phyloP scores from a whole-genome alignment of 1,284 basidiomycete species.

The Boletus sp. region DNA sequence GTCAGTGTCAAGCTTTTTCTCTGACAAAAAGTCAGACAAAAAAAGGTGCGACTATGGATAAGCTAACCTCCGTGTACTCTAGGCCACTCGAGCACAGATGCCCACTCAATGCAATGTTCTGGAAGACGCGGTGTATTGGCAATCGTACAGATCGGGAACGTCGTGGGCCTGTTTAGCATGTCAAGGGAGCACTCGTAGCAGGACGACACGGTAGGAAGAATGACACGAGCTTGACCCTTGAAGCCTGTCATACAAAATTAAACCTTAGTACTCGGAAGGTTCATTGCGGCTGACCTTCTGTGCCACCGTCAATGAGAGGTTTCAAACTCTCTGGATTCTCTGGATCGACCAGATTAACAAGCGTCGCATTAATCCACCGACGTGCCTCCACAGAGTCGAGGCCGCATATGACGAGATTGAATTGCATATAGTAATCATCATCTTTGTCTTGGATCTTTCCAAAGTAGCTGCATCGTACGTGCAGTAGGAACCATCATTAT shows the following conservation, averaged over 20 bases:
- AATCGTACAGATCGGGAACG: slow-evolving; percentile 98
- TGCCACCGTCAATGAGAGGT: slow-evolving; percentile 98
- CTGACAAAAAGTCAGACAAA: slow-evolving; percentile 38
- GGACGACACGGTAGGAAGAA: slow-evolving; percentile 91
- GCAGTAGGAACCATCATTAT: slow-evolving; percentile 9
- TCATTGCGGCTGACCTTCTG: slow-evolving; percentile 67
- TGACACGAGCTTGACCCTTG: slow-evolving; percentile 97
- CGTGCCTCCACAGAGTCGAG: slow-evolving; percentile 97
- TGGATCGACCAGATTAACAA: slow-evolving; percentile 90
- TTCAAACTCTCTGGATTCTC: slow-evolving; percentile 92
- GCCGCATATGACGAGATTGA: slow-evolving; percentile 95
- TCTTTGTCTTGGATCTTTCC: slow-evolving; percentile 99
- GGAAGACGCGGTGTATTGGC: slow-evolving; percentile 97
- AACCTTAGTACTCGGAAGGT: background rate
- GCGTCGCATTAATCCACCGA: slow-evolving; percentile 97
- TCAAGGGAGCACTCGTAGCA: slow-evolving; percentile 99
- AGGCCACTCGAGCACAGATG: slow-evolving; percentile 98
- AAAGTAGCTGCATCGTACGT: slow-evolving; percentile 63
- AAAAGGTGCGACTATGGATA: background rate
- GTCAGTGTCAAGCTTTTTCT: slow-evolving; percentile 94
- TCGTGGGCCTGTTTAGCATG: slow-evolving; percentile 96
- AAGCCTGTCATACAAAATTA: slow-evolving; percentile 60
- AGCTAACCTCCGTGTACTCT: slow-evolving; percentile 76
- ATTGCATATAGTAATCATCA: slow-evolving; percentile 94
- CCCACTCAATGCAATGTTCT: slow-evolving; percentile 99